phyloP scores from a whole-genome alignment of 2,329 filamentous ascomycete species.

The Didymella segeticola region DNA sequence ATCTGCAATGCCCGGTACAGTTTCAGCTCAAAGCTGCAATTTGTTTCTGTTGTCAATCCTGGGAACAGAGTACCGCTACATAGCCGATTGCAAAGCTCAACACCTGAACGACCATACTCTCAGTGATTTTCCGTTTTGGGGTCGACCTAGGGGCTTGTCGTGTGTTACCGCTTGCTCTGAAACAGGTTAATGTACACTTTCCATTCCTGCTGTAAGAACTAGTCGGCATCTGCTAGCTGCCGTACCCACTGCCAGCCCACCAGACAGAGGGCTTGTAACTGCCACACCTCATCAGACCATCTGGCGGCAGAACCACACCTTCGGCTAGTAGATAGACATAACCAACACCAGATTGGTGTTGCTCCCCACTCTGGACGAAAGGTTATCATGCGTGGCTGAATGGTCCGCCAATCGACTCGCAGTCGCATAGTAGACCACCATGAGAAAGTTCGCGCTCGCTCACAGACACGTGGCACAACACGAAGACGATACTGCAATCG shows the following conservation, averaged over 20 bases:
- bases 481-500: slow-evolving; percentile 13
- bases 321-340: neutral
- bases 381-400: neutral
- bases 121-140: neutral
- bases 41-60: neutral
- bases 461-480: slow-evolving; percentile 9
- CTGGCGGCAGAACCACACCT: neutral
- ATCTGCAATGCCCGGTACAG: neutral
- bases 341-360: neutral
- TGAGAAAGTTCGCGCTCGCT: neutral
- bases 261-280: no score
- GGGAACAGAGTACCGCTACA: neutral
- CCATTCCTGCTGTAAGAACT: neutral
- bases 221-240: neutral
- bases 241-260: neutral
- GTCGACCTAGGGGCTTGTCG: neutral
- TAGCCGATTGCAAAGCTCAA: neutral
- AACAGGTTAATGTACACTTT: neutral
- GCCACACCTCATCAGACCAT: no score
- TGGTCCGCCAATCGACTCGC: neutral
- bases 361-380: neutral
- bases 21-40: neutral
- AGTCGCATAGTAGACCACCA: neutral
- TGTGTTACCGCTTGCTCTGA: neutral
- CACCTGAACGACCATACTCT: neutral